Conservation (phyloP, 345 rosid species). For the Pistacia integerrima region DNA sequence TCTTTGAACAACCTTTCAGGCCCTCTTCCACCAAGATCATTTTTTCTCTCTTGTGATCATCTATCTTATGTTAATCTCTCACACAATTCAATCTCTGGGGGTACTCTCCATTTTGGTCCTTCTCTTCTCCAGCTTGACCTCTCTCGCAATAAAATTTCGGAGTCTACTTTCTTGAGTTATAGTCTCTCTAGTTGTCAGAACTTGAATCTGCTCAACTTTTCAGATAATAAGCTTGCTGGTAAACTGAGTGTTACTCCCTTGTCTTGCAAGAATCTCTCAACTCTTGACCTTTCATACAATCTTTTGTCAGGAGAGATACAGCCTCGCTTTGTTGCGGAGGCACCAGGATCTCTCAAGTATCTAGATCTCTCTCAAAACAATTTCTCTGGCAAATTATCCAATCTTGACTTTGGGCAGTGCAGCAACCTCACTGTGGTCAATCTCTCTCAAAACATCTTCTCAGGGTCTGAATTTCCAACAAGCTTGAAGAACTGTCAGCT, state of each 20-base stretch:
- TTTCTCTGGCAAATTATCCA: conserved; percentile 61
- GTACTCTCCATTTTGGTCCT: conserved; percentile 45
- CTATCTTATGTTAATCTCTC: conserved; percentile 54
- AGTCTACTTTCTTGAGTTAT: conserved; percentile 39
- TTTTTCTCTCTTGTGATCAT: conserved; percentile 38
- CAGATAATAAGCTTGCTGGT: conserved; percentile 63
- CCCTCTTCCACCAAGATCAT: conserved; percentile 43
- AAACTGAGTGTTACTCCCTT: conserved; percentile 36
- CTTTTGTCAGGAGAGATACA: conserved; percentile 63
- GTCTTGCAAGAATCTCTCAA: conserved; percentile 50
- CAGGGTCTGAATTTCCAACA: conserved; percentile 54
- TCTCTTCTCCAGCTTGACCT: conserved; percentile 59
- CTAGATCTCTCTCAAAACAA: conserved; percentile 79
- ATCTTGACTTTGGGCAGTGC: conserved; percentile 61
- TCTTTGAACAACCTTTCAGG: conserved; percentile 65
- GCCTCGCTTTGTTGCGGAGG: conserved; percentile 38
- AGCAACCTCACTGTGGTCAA: conserved; percentile 55
- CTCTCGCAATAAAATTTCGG: conserved; percentile 51
- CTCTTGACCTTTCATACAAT: conserved; percentile 75
- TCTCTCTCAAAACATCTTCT: conserved; percentile 60
- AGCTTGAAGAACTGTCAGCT: conserved; percentile 50
- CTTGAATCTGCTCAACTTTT: conserved; percentile 66
- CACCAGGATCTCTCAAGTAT: conserved; percentile 48
- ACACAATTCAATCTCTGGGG: conserved; percentile 56
- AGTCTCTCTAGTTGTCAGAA: conserved; percentile 60